phyloP scores from a whole-genome alignment of 345 rosid genomes.

The Brassica nigra region DNA sequence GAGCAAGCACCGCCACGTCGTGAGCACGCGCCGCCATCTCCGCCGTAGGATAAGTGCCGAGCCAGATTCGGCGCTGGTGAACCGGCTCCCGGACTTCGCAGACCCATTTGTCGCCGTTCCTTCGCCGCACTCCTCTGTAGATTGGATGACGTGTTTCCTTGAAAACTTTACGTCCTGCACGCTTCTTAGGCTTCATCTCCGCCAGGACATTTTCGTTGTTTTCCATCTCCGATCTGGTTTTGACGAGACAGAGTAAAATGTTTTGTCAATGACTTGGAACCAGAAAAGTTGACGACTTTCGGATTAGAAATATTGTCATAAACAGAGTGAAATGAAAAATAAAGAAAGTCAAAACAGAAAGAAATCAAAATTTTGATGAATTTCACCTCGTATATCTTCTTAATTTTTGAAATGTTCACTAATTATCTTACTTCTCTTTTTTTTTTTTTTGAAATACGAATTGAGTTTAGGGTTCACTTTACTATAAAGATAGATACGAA shows the following conservation, averaged over 20 bases:
- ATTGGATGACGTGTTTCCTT: conserved; percentile 74
- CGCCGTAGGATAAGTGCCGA: conserved; percentile 65
- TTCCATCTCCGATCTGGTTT: conserved; percentile 23
- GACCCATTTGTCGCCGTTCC: conserved; percentile 66
- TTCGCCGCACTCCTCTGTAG: conserved; percentile 56
- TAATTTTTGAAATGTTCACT: too few species aligned
- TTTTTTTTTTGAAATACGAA: background rate
- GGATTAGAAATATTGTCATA: background rate
- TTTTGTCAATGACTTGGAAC: background rate
- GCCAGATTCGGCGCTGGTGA: conserved; percentile 62
- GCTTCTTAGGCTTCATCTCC: conserved; percentile 56
- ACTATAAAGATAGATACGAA: background rate
- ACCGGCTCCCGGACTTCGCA: conserved; percentile 68
- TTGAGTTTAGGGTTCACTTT: background rate
- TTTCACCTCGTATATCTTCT: background rate
- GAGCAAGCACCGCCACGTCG: conserved; percentile 66
- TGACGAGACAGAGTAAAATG: conserved; percentile 7
- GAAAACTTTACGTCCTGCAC: conserved; percentile 56
- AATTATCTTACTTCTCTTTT: too few species aligned
- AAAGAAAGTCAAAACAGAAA: too few species aligned
- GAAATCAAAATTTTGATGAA: background rate
- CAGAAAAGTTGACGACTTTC: background rate
- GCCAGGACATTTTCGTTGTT: conserved; percentile 40
- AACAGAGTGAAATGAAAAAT: background rate
- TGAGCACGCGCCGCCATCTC: conserved; percentile 85